phyloP scores from a whole-genome alignment of 2,329 filamentous ascomycete species.

The Elsinoe ampelina region DNA sequence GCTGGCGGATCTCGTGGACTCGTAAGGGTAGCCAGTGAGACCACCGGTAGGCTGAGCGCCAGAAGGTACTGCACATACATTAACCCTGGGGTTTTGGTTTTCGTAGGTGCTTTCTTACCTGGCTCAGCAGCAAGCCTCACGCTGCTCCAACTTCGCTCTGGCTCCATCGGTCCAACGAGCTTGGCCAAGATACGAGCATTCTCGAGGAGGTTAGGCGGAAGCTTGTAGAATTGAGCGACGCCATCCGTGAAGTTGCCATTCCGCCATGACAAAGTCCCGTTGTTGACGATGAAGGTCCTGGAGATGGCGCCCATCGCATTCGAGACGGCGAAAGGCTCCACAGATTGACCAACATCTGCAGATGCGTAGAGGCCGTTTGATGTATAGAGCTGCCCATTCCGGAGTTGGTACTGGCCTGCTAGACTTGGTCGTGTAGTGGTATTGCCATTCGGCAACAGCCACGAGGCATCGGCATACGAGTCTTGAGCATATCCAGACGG shows the following conservation, averaged over 20 bases:
- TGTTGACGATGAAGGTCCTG: constrained; percentile 22
- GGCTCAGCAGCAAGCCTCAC: constrained; percentile 23
- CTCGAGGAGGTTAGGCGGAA: constrained; percentile 20
- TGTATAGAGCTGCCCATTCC: constrained; percentile 20
- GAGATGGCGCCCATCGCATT: constrained; percentile 21
- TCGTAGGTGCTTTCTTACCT: constrained; percentile 13
- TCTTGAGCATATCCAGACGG: constrained; percentile 12
- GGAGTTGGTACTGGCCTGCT: constrained; percentile 26
- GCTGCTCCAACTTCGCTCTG: constrained; percentile 21
- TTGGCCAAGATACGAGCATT: constrained; percentile 24
- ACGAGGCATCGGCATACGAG: constrained; percentile 17
- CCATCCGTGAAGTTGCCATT: constrained; percentile 25
- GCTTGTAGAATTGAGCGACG: constrained; percentile 26
- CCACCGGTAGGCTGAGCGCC: background rate
- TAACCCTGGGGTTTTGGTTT: background rate
- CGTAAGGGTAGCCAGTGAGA: background rate
- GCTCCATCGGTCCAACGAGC: constrained; percentile 22
- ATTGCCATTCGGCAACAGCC: constrained; percentile 26
- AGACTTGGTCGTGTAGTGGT: constrained; percentile 24
- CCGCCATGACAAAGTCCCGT: constrained; percentile 25
- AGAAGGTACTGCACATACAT: background rate
- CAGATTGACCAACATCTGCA: constrained; percentile 19
- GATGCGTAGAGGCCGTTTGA: constrained; percentile 21
- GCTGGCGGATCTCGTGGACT: background rate
- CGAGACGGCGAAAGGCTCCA: constrained; percentile 23